Base-by-base conservation (phyloP, 176 grass and related monocot species). In the Phoenix roebelenii region DNA sequence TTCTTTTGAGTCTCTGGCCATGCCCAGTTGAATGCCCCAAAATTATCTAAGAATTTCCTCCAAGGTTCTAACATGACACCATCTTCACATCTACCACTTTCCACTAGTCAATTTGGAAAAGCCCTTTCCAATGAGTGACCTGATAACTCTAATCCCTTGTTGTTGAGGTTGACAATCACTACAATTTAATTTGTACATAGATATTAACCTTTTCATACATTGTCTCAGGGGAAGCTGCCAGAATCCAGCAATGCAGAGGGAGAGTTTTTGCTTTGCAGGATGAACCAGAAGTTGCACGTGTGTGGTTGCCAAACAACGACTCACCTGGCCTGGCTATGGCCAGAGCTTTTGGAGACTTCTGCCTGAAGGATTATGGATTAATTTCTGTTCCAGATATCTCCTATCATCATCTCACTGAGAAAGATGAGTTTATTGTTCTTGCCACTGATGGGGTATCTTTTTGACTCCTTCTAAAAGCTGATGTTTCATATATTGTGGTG, bases 361-460 rank as follows among this genome's bases (percentile, higher is more conserved):
- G 94, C 71, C 94, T 98, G 65, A 98, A 98, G 80, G 85, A 92
- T 76, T 98, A 98, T 77, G 94, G 94, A 73, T 75, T 98, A 76
- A 98, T 98, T 83, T 98, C 94, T 69, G 88, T 93, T 81, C 94
- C 94, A 54, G 71, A 92, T 59, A 88, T 98, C 72, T 83, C 84
- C 5, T 98, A 98, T 80, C 88, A 57, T 3, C 84, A 57, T 26
- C 78, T 98, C 53, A 83, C 94, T 35, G 78, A 80, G 63, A 86
- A 89, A 54, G 94, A 98, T 16, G 87, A 98, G 58, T 98, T 98
- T 66, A 70, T 98, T 53, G 78, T 98, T 89, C 74, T 98, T 72
- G 88, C 88, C 50, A 83, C 88, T 53, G 94, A 98, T 76, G 94
- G 94, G 84, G 94, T 91, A 97, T 67, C 4, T 73, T 64, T 61